Base-by-base conservation (phyloP, 2,329 filamentous ascomycete genomes). In the Epichloe sibirici region DNA sequence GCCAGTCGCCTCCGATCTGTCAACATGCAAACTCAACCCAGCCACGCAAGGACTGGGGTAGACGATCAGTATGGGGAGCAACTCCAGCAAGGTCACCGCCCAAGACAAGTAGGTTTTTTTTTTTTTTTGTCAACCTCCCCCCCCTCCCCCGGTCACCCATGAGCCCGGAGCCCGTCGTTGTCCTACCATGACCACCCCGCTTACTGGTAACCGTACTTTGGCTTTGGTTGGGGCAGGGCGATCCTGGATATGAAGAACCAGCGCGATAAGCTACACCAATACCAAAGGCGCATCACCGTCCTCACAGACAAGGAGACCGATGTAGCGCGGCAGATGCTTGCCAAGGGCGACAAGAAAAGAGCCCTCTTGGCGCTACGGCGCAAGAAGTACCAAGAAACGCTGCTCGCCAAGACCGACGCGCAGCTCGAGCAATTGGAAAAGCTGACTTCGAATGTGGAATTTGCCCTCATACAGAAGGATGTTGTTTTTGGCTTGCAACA, bases 231-330 rank as follows among this genome's bases (percentile, higher is more conserved):
- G 28, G 28, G 11, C 66, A 96, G 90, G 74, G 91, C 91, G 55
- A 96, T 97, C 70, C 85, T 97, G 64, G 90, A 97, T 72, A 86
- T 97, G 74, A 97, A 97, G 74, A 89, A 83, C 71, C 91, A 97
- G 74, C 90, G 93, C 69, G 93, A 98, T 76, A 94, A 90, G 69
- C 84, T 98, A 3, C 90, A 94, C 64, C 90, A 95, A 68, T 97
- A 97, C 74, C 91, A 96, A 70, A 86, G 86, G 63, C 86, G 88
- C 63, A 93, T 98, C 65, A 85, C 83, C 38, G 77, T 88, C 49
- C 81, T 98, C 39, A 96, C 91, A 6, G 80, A 85, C 65, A 86
- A 86, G 58, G 91, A 98, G 72, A 95, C 86, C 48, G 85, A 83
- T 45, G 86, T 95, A 53, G 91, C 93, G 23, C 83, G 81, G 59